A percentile compares a stretch with the other conserved stretches of the same genome.
phyloP scores from a whole-genome alignment of 345 rosid species.

The Citrus inodora region DNA sequence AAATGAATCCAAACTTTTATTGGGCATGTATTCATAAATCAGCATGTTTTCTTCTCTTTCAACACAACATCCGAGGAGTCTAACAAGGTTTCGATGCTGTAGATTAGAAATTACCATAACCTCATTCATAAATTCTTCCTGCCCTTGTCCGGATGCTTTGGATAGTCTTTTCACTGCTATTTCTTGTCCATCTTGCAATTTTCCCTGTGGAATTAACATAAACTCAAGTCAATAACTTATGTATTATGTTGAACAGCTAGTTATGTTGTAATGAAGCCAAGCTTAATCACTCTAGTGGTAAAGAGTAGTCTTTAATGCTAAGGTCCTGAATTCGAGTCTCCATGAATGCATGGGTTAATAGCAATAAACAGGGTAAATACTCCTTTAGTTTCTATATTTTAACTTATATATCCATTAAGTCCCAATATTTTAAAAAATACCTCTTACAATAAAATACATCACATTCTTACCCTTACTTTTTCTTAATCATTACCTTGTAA shows the following conservation, averaged over 20 bases:
- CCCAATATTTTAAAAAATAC: no score
- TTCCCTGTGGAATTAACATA: conserved; percentile 35
- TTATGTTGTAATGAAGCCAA: no score
- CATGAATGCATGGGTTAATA: no score
- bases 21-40: neutral
- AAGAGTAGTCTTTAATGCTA: no score
- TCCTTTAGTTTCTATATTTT: no score
- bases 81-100: neutral
- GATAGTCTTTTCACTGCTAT: conserved; percentile 65
- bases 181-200: conserved; percentile 32
- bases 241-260: neutral
- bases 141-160: conserved; percentile 57
- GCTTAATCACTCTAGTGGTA: no score
- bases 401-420: no score
- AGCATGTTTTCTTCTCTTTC: neutral
- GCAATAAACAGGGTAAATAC: no score
- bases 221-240: neutral
- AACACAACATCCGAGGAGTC: neutral
- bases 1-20: conserved; percentile 23
- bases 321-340: no score
- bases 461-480: no score
- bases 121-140: conserved; percentile 41
- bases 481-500: conserved; percentile 11
- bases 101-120: neutral
- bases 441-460: no score